Conservation (phyloP, 768 basidiomycete genomes). For the Boletus rex-veris region DNA sequence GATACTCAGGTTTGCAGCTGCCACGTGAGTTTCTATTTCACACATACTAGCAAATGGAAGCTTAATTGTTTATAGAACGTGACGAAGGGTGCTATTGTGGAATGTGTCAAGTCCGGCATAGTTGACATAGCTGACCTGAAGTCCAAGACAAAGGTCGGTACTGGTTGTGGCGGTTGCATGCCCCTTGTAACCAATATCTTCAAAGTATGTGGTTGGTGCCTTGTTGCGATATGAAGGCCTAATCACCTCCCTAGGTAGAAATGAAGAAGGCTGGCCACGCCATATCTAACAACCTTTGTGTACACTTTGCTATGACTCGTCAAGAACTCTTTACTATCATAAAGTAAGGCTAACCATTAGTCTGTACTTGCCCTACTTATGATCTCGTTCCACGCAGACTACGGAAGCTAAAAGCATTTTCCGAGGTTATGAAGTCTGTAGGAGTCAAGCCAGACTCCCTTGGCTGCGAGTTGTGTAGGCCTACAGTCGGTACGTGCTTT, state of each 20-base stretch:
- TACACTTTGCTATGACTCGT: slow-evolving; percentile 62
- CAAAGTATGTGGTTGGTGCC: slow-evolving; percentile 25
- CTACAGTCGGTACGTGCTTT: slow-evolving; percentile 46
- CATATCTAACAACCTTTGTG: slow-evolving; percentile 58
- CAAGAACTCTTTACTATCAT: slow-evolving; percentile 65
- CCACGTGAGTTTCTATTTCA: slow-evolving; percentile 38
- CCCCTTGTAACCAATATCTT: slow-evolving; percentile 47
- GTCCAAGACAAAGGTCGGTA: slow-evolving; percentile 63
- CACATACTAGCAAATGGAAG: not conserved
- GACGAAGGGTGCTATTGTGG: slow-evolving; percentile 51
- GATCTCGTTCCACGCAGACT: slow-evolving; percentile 31
- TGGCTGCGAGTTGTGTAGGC: slow-evolving; percentile 76
- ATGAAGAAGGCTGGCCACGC: slow-evolving; percentile 65
- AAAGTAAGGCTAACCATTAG: slow-evolving; percentile 30
- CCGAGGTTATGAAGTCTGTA: slow-evolving; percentile 47
- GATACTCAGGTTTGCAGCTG: slow-evolving; percentile 72
- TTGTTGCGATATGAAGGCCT: not conserved
- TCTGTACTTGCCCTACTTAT: not conserved
- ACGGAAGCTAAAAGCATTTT: slow-evolving; percentile 56
- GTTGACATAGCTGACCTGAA: slow-evolving; percentile 55
- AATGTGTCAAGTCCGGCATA: slow-evolving; percentile 48
- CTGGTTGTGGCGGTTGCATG: slow-evolving; percentile 72
- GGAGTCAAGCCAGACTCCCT: slow-evolving; percentile 47
- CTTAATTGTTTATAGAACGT: slow-evolving; percentile 45
- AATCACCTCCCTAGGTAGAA: slow-evolving; percentile 41